phyloP scores from a whole-genome alignment of 306 rosid species.

The Vicia villosa region DNA sequence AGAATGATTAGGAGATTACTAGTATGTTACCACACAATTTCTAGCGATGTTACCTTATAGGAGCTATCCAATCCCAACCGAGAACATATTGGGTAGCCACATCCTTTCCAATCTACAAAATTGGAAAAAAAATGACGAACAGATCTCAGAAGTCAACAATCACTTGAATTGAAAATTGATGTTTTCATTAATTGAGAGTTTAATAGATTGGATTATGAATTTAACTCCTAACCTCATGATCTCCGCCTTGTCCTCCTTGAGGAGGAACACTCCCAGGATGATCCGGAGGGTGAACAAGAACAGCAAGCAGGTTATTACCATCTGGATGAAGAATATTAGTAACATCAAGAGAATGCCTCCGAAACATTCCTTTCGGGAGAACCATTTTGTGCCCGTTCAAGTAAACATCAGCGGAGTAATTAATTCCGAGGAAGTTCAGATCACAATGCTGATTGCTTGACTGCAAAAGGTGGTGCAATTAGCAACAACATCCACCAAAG shows the following conservation, averaged over 20 bases:
- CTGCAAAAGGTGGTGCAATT: constrained; percentile 49
- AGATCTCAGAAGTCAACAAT: constrained; percentile 22
- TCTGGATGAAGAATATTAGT: constrained; percentile 68
- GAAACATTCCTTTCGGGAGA: constrained; percentile 90
- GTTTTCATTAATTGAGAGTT: neutral
- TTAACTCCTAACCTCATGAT: constrained; percentile 71
- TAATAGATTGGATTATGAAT: constrained; percentile 18
- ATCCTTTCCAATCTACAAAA: constrained; percentile 88
- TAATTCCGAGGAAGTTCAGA: constrained; percentile 87
- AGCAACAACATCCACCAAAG: constrained; percentile 31
- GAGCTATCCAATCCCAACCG: constrained; percentile 99
- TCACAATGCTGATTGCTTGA: constrained; percentile 67
- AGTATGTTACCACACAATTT: neutral
- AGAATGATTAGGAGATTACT: constrained; percentile 28
- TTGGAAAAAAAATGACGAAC: neutral
- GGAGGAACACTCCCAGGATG: constrained; percentile 91
- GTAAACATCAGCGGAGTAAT: constrained; percentile 84
- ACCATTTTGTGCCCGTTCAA: constrained; percentile 77
- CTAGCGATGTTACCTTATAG: constrained; percentile 76
- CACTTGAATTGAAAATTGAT: constrained; percentile 7
- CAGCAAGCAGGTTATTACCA: constrained; percentile 79
- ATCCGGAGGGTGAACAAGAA: constrained; percentile 94
- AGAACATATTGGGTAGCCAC: constrained; percentile 89
- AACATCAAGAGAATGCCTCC: constrained; percentile 87
- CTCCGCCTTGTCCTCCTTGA: constrained; percentile 94